Percentiles rank a stretch among this genome's conserved stretches.
Conservation (phyloP, 2,329 filamentous ascomycete species). For the Fusarium circinatum region DNA sequence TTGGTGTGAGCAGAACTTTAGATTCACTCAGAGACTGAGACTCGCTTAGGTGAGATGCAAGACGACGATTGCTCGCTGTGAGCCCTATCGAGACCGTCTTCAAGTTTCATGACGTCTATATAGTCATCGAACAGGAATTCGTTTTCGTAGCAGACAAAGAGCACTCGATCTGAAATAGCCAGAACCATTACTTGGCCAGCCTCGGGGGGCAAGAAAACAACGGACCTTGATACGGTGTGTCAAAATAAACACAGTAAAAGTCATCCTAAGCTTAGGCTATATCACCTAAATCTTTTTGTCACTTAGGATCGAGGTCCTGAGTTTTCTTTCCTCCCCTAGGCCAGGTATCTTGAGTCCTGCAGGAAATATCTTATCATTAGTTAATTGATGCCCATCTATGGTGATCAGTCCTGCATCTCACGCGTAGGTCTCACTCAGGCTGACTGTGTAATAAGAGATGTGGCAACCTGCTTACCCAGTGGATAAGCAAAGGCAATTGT, state of each 20-base stretch:
- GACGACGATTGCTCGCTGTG: not conserved
- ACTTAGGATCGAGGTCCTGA: no score
- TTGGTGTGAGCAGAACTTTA: slow-evolving; percentile 35
- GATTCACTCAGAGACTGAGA: slow-evolving; percentile 2
- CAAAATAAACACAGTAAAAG: no score
- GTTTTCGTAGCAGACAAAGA: not conserved
- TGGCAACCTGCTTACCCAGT: not conserved
- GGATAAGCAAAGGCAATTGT: not conserved
- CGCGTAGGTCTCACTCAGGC: not conserved
- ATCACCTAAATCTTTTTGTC: no score
- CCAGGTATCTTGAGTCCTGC: no score
- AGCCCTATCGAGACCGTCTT: not conserved
- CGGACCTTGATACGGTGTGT: no score
- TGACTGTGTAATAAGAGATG: not conserved
- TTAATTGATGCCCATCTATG: no score
- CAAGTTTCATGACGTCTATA: not conserved
- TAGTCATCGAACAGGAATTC: not conserved
- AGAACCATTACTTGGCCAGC: no score
- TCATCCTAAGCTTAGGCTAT: no score
- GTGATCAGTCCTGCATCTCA: not conserved
- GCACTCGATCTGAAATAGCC: no score
- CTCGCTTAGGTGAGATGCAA: not conserved
- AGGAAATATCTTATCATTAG: no score
- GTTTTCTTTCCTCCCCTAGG: no score
- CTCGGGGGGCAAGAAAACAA: no score